Base-by-base conservation (phyloP, 2,329 filamentous ascomycete genomes). In the Venturia pyrina region DNA sequence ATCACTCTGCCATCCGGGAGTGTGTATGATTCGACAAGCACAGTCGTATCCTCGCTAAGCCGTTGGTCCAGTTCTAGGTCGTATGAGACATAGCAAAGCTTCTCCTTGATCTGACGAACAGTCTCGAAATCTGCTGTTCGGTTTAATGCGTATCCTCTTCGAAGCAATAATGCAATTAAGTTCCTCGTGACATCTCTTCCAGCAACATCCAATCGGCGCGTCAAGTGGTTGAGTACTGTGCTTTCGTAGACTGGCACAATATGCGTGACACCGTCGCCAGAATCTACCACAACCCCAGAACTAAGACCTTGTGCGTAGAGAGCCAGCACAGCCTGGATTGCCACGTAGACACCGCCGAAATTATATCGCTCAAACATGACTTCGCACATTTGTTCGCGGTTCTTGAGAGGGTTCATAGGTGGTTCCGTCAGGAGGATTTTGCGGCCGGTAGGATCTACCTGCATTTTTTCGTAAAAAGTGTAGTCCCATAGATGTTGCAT, bases 401-500 rank as follows among this genome's bases (percentile, higher is more conserved):
- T 99, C 83, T 88, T 93, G 68, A 98, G 83, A 60, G 95, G 95
- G 79, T 99, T 98, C 89, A 98, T 95, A 19, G 95, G 95, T 44
- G 95, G 93, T 79, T 99, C 95, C 60, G 93, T 98, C 71, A 98
- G 85, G 69, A 99, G 85, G 77, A 99, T 98, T 85, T 99, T 99
- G 78, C 93, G 91, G 70, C 91, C 93, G 28, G 86, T 86, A 2
- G 95, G 87, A 76, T 98, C 90, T 71, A 99, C 83, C 78, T 92
- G 87, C 86, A 99, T 90, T 86, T 98, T 98, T 78, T 99, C 93
- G 78, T 86, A 89, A 78, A 99, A 99, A 32, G 95, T 99, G 78
- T 96, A 98, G 80, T 99, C 93, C 95, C 95, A 99, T 66, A 99
- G 87, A 76, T 98, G 93, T 82, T 96, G 91, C 95, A 99, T 99